A percentile compares a stretch with the other conserved stretches of the same genome.
Evolutionary conservation across 139 green algal species (phyloP).

Genomic region (Chlamydomonas sp.): DNA sequence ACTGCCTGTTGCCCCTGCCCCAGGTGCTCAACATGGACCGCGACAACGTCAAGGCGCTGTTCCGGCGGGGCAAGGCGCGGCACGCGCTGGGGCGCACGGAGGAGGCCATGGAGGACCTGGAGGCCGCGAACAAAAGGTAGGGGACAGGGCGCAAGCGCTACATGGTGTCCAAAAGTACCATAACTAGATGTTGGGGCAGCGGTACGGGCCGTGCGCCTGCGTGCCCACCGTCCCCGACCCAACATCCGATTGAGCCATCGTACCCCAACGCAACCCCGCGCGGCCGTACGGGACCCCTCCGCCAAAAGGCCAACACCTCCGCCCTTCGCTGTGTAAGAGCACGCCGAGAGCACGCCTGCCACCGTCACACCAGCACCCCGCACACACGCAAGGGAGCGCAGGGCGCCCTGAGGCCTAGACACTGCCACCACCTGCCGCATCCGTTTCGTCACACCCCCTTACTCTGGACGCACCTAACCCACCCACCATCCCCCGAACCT

Average conservation of each 20-base stretch:
- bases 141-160: neutral
- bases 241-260: neutral
- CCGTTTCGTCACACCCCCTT: too few relatives aligned
- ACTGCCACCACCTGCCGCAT: too few relatives aligned
- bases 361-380: too few relatives aligned
- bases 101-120: conserved; percentile 69
- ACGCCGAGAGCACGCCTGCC: too few relatives aligned
- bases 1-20: neutral
- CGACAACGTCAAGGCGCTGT: conserved; percentile 78
- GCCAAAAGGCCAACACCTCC: too few relatives aligned
- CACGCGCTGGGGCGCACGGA: conserved; percentile 66
- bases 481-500: too few relatives aligned
- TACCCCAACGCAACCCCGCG: too few relatives aligned
- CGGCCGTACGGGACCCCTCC: too few relatives aligned
- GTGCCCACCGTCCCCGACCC: neutral
- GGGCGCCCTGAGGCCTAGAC: too few relatives aligned
- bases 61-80: conserved; percentile 71
- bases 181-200: neutral
- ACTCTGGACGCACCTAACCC: too few relatives aligned
- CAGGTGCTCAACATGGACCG: conserved; percentile 59
- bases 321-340: too few relatives aligned
- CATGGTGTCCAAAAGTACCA: neutral
- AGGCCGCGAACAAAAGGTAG: conserved; percentile 54
- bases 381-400: too few relatives aligned
- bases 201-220: neutral